Evolutionary conservation across 805 yeast genomes (phyloP), one percentile per base, ranked within the genome.

Genomic region (Priceomyces melissophilus): DNA sequence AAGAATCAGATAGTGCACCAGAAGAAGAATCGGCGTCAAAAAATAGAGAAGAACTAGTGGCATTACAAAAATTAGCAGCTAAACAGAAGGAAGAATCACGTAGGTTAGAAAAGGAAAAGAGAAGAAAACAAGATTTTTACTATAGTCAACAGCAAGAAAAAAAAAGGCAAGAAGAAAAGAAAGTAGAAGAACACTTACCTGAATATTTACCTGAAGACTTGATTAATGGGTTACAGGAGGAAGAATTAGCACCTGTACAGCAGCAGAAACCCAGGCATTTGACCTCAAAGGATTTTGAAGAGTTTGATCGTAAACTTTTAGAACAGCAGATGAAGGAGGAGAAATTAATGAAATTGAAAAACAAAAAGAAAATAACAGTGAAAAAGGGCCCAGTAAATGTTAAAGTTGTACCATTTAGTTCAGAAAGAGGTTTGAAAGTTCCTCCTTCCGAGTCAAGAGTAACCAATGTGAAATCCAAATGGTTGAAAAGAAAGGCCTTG

Each of bases 361-460:
- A 42, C 17, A 57, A 35, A 17, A 59, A 53, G 32, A 57, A 53
- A 12, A 42, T 44, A 10, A 49, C 60, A 1, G 47, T 68, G 20
- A 62, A 58, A 41, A 67, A 62, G 48, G 75, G 74, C 1, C 71
- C 73, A 6, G 69, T 69, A 4, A 56, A 60, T 44, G 74, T 69
- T 9, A 57, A 60, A 39, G 69, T 69, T 6, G 63, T 57, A 36
- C 33, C 53, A 7, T 54, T 53, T 36, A 46, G 50, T 23, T 30
- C 15, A 10, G 47, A 41, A 17, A 45, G 49, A 32, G 52, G 50
- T 40, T 48, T 57, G 1, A 35, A 26, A 15, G 73, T 65, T 3
- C 74, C 74, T 2, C 55, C 54, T 17, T 59, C 70, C 3, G 74
- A 69, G 45, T 45, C 52, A 27, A 56, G 53, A 32, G 54, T 68